These are phyloP conservation scores for Picea sitchensis DNA, from an alignment of 75 land plant species.

Conservation along the genomic window DNA sequence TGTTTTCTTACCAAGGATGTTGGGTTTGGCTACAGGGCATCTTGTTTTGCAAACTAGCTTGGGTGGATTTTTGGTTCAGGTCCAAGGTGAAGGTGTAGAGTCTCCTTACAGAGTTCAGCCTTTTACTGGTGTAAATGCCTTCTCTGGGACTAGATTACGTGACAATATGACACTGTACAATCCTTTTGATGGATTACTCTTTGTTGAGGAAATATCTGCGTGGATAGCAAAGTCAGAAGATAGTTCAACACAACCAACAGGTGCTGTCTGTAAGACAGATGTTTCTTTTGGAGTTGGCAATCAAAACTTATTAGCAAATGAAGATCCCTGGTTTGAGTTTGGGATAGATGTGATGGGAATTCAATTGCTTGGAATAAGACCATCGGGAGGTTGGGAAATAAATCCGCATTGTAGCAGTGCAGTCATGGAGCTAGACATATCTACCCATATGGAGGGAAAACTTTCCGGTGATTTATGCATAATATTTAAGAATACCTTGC, in stretches of 20 bases:
- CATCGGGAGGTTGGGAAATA: slow-evolving; percentile 45
- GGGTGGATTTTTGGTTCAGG: slow-evolving; percentile 71
- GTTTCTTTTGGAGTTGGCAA: not conserved
- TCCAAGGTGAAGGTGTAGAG: slow-evolving; percentile 54
- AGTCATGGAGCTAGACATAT: slow-evolving; percentile 39
- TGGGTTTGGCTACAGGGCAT: slow-evolving; percentile 56
- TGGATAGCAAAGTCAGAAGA: slow-evolving; percentile 36
- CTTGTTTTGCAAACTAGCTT: slow-evolving; percentile 68
- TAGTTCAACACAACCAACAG: slow-evolving; percentile 7
- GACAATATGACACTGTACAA: slow-evolving; percentile 58
- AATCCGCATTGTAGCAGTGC: slow-evolving; percentile 26
- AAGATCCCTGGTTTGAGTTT: slow-evolving; percentile 21
- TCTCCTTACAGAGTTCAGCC: slow-evolving; percentile 52
- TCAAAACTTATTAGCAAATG: slow-evolving; percentile 8
- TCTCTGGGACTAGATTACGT: slow-evolving; percentile 21
- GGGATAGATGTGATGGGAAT: slow-evolving; percentile 19
- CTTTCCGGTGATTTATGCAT: slow-evolving; percentile 45
- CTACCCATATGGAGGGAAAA: slow-evolving; percentile 21
- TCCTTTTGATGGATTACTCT: slow-evolving; percentile 55
- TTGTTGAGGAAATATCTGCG: slow-evolving; percentile 53
- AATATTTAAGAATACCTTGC: slow-evolving; percentile 19
- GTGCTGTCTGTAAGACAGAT: slow-evolving; percentile 20
- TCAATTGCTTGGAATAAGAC: slow-evolving; percentile 31
- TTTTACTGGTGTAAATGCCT: slow-evolving; percentile 21
- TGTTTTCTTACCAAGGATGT: slow-evolving; percentile 58